Evolutionary conservation across 2,329 filamentous ascomycete species (phyloP).

Genomic region (Clarireedia sp.): DNA sequence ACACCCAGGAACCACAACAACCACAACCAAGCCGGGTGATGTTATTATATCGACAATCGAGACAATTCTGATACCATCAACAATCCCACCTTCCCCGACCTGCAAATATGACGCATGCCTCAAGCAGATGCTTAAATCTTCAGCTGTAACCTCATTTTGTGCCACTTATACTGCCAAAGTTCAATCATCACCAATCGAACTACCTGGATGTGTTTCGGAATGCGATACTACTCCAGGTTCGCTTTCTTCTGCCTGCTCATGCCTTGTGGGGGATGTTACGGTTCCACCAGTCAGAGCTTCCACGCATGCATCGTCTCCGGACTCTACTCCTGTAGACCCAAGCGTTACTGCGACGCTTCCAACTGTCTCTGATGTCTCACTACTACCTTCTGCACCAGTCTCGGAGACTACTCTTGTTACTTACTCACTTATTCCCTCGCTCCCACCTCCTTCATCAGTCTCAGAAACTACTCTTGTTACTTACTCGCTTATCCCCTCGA

Average conservation of each 20-base stretch:
- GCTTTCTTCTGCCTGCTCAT: slow-evolving; percentile 20
- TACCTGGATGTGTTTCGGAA: slow-evolving; percentile 8
- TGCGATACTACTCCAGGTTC: slow-evolving; percentile 12
- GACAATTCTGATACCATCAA: not conserved
- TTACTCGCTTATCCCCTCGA: not conserved
- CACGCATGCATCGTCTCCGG: not conserved
- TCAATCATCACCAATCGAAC: slow-evolving; percentile 11
- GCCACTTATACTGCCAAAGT: slow-evolving; percentile 15
- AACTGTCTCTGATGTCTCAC: not conserved
- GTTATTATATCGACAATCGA: not conserved
- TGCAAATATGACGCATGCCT: slow-evolving; percentile 18
- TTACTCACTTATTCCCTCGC: not conserved
- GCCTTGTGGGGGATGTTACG: not conserved
- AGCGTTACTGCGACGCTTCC: not conserved
- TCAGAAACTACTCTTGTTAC: not conserved
- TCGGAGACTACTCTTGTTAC: not conserved
- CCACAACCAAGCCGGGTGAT: not conserved
- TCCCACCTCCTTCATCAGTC: not conserved
- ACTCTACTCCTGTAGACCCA: not conserved
- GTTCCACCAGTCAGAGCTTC: not conserved
- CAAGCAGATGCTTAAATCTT: slow-evolving; percentile 14
- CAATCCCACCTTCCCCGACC: not conserved
- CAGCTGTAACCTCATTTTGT: slow-evolving; percentile 15
- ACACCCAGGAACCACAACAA: not conserved
- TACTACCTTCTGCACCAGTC: not conserved